These are phyloP conservation scores for Herpetospermum pedunculosum DNA, from an alignment of 306 rosid genomes.

Conservation along the genomic window DNA sequence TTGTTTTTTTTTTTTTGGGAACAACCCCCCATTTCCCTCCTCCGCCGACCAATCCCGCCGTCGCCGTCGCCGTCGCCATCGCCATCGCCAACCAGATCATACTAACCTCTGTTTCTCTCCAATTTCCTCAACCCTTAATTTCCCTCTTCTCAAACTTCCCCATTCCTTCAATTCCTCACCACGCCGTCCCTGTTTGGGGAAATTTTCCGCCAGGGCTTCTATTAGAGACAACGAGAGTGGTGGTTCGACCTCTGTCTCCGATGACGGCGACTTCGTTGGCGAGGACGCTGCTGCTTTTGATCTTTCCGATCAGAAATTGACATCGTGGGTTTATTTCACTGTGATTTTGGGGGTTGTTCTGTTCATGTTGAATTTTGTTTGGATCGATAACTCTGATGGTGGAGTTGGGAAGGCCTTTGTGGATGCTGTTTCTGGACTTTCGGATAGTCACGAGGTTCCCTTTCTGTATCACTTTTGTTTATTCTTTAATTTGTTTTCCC, in stretches of 20 bases:
- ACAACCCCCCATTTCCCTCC: not conserved
- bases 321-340: constrained; percentile 59
- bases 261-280: constrained; percentile 22
- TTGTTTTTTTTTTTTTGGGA: too few species aligned
- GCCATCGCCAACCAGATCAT: not conserved
- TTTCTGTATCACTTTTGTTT: not conserved
- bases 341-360: constrained; percentile 55
- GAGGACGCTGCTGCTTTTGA: constrained; percentile 72
- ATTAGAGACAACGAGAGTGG: constrained; percentile 17
- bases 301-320: constrained; percentile 49
- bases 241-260: constrained; percentile 7
- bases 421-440: constrained; percentile 52
- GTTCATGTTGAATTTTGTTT: constrained; percentile 43
- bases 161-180: not conserved
- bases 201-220: constrained; percentile 20
- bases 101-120: not conserved
- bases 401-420: constrained; percentile 58
- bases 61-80: constrained; percentile 3
- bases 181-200: not conserved
- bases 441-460: constrained; percentile 58
- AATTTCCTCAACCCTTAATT: not conserved
- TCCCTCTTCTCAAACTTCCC: not conserved
- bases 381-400: constrained; percentile 72
- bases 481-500: not conserved
- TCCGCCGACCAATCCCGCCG: too few species aligned